These are phyloP conservation scores for Corylus americana DNA, from an alignment of 306 rosid species.

Conservation along the genomic window DNA sequence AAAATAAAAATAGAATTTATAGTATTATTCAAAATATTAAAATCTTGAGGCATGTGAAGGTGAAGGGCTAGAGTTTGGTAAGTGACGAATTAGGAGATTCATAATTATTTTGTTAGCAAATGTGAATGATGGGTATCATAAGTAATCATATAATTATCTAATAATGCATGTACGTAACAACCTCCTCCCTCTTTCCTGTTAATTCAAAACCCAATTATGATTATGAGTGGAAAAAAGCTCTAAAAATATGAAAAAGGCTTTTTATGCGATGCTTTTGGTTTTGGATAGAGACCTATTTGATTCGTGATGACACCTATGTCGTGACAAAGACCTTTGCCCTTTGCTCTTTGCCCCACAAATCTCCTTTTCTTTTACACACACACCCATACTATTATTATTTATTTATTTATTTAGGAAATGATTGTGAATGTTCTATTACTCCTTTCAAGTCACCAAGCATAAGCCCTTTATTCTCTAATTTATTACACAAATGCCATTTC, in stretches of 20 bases:
- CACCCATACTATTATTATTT: not conserved
- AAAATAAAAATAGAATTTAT: not conserved
- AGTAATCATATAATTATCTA: not conserved
- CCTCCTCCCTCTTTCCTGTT: not conserved
- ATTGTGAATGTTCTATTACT: not conserved
- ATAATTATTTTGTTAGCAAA: not conserved
- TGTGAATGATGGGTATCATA: not conserved
- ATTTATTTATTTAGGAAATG: too few relatives aligned
- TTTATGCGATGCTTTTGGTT: not conserved
- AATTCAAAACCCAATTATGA: not conserved
- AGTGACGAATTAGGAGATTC: not conserved
- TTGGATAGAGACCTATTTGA: slow-evolving; percentile 19
- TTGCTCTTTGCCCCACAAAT: not conserved
- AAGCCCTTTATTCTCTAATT: slow-evolving; percentile 3
- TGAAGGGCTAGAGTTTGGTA: not conserved
- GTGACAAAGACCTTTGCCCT: slow-evolving; percentile 4
- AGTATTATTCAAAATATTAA: too few relatives aligned
- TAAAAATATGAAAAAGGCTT: not conserved
- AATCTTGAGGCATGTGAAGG: too few relatives aligned
- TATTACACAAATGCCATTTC: slow-evolving; percentile 17
- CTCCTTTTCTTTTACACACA: slow-evolving; percentile 7
- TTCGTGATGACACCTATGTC: slow-evolving; percentile 30
- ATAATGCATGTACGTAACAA: not conserved
- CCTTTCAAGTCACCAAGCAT: not conserved
- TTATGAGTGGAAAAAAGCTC: not conserved